Base-by-base conservation (phyloP, 108 stramenopile genomes). In the Poteriospumella lacustris region DNA sequence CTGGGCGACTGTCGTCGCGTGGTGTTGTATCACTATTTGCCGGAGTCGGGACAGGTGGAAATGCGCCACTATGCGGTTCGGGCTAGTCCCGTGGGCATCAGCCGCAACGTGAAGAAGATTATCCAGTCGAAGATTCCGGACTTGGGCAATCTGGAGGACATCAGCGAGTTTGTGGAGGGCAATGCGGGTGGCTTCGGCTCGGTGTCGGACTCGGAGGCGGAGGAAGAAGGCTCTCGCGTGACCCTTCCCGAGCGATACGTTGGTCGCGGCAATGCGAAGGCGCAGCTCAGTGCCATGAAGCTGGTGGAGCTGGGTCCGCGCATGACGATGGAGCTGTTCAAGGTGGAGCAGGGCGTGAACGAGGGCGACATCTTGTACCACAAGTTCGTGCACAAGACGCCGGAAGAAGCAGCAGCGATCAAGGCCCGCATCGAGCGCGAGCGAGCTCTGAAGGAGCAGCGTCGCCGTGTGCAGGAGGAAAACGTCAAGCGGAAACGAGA, bases 321-420 rank as follows among this genome's bases (percentile, higher is more conserved):
- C 26, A 68, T 98, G 58, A 87, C 91, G 34, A 58, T 97, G 44
- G 82, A 93, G 80, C 86, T 99, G 31, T 79, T 89, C 82, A 97
- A 98, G 87, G 95, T 98, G 43, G 93, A 99, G 84, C 82, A 92
- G 36, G 97, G 95, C 28, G 75, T 99, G 67, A 91, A 87, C 26
- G 87, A 84, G 39, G 97, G 98, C 1, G 95, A 96, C 79, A 94
- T 99, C 43, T 92, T 97, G 88, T 98, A 93, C 83, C 96, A 99
- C 86, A 92, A 92, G n/a, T 91, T 91, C 70, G 77, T 82, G 41
- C 58, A 75, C 44, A 84, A 84, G 80, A 84, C 83, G 1, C 69
- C 80, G 44, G 76, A 68, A 34, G 80, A 81, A 59, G 80, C 36
- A 29, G 75, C 56, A 1, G 76, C 28, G 24, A 19, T 47, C 38